Base-by-base conservation (phyloP, 495 filamentous ascomycete species). In the Jackrogersella multiformis region DNA sequence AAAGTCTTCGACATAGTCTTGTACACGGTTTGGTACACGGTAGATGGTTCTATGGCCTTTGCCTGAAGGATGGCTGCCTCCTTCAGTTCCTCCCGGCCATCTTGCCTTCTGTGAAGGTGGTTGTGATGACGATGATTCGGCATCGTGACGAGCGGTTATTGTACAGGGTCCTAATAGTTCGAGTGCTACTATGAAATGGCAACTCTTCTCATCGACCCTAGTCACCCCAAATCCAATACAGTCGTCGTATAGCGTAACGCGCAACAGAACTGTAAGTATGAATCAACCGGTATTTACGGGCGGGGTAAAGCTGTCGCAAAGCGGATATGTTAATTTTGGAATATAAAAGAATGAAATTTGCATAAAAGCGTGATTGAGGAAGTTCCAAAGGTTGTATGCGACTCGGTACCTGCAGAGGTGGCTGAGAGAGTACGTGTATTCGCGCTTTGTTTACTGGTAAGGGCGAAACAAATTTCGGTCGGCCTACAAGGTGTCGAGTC, bases 1-100 rank as follows among this genome's bases (percentile, higher is more conserved):
- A 88, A 89, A 18, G 85, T 88, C 28, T 80, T 69, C 5, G 78
- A 56, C 41, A 84, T 77, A 8, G 88, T 89, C 52, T 83, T 73
- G 71, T 87, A 86, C 10, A 89, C 82, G 32, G 84, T 79, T 15
- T 78, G 76, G 2, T 79, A 76, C 52, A 83, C 69, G 1, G 82
- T 85, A 26, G 67, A 56, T 56, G 58, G 66, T 20, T 51, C 74
- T 44, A 73, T 69, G 7, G 71, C 67, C 42, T 66, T 76, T 46
- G 66, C 76, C 28, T 72, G 61, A 34, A 70, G 4, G 3, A 65
- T 59, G 9, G 49, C 32, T 2, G 64, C 45, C 46, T 56, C 44
- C 18, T 73, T 69, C 21, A 74, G 61, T 0, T 70, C 24, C n/a
- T 73, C 57, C 73, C 67, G 73, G 35, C 32, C 56, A 18, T 66